Evolutionary conservation across 148 eudicot species (phyloP).

Genomic region (Salicornia ramosissima): DNA sequence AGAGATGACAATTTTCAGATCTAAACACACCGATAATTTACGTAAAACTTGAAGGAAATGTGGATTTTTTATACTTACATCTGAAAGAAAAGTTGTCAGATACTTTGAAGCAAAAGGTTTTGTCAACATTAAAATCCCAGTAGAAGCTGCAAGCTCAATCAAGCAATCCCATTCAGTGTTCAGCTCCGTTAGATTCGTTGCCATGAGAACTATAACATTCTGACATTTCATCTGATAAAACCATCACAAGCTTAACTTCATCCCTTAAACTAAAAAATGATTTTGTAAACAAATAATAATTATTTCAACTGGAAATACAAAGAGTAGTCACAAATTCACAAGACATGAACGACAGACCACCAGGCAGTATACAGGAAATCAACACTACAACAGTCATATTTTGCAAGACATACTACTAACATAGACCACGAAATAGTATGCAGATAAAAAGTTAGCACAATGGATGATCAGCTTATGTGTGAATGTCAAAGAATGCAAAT

Average conservation of each 20-base stretch:
- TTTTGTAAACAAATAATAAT: background rate
- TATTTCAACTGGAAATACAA: background rate
- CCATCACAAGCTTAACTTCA: conserved; percentile 7
- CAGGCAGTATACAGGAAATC: background rate
- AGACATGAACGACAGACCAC: background rate
- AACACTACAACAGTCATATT: background rate
- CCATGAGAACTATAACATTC: conserved; percentile 67
- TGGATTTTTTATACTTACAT: conserved; percentile 42
- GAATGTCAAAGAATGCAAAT: background rate
- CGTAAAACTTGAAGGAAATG: background rate
- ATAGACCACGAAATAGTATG: background rate
- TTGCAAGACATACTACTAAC: background rate
- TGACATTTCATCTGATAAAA: conserved; percentile 70
- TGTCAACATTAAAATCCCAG: conserved; percentile 34
- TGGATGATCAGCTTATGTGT: background rate
- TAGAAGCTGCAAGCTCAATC: conserved; percentile 50
- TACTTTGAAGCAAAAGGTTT: conserved; percentile 61
- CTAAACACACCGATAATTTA: too few species aligned
- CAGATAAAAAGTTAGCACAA: background rate
- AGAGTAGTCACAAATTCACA: background rate
- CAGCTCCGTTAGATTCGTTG: conserved; percentile 75
- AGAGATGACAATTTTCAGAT: too few species aligned
- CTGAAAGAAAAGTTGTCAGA: conserved; percentile 55
- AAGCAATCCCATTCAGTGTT: conserved; percentile 78
- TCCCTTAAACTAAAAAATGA: background rate